These are phyloP conservation scores for Venturia oleaginea DNA, from an alignment of 2,329 filamentous ascomycete genomes.

Conservation along the genomic window DNA sequence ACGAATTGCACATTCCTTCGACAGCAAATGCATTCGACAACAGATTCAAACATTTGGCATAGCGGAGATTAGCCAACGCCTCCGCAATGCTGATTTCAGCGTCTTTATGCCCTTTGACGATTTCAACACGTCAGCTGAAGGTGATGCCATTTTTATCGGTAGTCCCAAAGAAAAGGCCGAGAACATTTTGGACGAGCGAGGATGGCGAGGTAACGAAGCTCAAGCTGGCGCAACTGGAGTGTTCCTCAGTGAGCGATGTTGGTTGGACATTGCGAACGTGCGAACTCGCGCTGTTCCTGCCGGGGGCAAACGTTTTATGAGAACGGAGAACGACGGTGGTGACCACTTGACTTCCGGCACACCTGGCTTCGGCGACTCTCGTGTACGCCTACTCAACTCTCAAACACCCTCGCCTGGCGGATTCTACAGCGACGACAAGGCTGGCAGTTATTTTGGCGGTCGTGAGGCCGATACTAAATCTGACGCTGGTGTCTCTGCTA, in stretches of 20 bases:
- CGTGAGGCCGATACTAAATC: conserved; percentile 77
- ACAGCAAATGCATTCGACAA: conserved; percentile 93
- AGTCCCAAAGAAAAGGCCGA: conserved; percentile 89
- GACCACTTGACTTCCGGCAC: conserved; percentile 44
- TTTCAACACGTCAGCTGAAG: conserved; percentile 82
- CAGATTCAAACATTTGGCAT: conserved; percentile 95
- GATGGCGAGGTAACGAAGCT: conserved; percentile 88
- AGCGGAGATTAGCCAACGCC: conserved; percentile 87
- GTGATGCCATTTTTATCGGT: conserved; percentile 64
- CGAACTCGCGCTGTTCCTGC: conserved; percentile 31
- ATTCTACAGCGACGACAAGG: conserved; percentile 66
- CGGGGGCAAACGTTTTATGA: conserved; percentile 21
- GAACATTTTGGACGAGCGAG: conserved; percentile 80
- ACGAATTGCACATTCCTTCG: conserved; percentile 95
- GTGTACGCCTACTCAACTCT: conserved; percentile 45
- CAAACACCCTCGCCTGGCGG: conserved; percentile 44
- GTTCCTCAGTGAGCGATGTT: conserved; percentile 91
- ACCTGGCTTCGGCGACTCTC: conserved; percentile 49
- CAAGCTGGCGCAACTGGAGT: conserved; percentile 85
- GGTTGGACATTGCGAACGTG: conserved; percentile 79
- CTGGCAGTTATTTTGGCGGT: conserved; percentile 71
- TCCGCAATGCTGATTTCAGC: conserved; percentile 90
- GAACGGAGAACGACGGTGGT: conserved; percentile 47
- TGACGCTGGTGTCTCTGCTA: conserved; percentile 83
- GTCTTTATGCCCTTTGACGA: conserved; percentile 93